phyloP scores from a whole-genome alignment of 768 basidiomycete genomes.

The Pholiota microspora region DNA sequence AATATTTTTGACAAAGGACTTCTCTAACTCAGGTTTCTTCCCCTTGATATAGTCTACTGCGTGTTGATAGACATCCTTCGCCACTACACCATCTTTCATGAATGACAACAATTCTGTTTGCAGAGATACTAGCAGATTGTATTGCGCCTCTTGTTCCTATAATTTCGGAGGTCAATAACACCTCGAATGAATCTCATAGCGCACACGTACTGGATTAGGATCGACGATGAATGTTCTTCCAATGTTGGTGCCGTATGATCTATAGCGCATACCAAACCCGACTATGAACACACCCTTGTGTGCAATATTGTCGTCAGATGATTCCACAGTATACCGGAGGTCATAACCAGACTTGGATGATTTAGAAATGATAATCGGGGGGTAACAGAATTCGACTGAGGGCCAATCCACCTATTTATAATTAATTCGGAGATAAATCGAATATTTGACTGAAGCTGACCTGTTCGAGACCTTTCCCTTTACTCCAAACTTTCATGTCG shows the following conservation, averaged over 20 bases:
- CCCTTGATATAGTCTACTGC: constrained; percentile 68
- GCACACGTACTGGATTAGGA: constrained; percentile 68
- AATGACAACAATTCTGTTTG: constrained; percentile 73
- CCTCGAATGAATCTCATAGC: not conserved
- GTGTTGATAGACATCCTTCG: constrained; percentile 81
- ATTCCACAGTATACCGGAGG: constrained; percentile 82
- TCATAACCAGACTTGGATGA: constrained; percentile 85
- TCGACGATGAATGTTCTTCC: constrained; percentile 95
- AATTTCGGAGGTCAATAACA: not conserved
- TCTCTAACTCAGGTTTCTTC: constrained; percentile 81
- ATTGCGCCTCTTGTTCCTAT: constrained; percentile 91
- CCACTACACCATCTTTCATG: constrained; percentile 75
- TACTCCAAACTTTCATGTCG: constrained; percentile 91
- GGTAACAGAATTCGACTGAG: constrained; percentile 91
- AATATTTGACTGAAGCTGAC: constrained; percentile 41
- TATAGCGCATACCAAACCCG: constrained; percentile 88
- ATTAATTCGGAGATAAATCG: constrained; percentile 4
- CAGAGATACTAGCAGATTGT: constrained; percentile 72
- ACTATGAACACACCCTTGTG: constrained; percentile 88
- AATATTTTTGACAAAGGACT: constrained; percentile 82
- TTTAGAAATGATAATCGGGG: constrained; percentile 93
- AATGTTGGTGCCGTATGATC: constrained; percentile 89
- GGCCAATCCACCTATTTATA: constrained; percentile 75
- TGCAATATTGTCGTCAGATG: constrained; percentile 78
- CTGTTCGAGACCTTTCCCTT: constrained; percentile 69